A percentile compares a stretch with the other conserved stretches of the same genome.
Conservation (phyloP, 1,139 yeast genomes). For the Pichia kudriavzevii region DNA sequence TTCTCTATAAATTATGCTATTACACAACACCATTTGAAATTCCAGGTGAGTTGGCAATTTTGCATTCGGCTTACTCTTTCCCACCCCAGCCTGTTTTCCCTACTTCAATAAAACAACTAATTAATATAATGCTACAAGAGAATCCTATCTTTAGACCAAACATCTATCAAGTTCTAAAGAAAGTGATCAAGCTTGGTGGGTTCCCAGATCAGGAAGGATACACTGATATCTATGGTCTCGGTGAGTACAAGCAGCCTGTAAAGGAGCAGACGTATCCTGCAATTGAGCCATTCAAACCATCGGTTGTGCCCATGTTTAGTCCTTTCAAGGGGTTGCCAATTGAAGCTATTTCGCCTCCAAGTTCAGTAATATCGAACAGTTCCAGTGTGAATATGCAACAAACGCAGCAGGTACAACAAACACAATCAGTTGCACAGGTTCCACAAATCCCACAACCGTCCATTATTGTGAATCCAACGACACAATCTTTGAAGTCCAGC, state of each 20-base stretch:
- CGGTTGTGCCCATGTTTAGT: conserved; percentile 24
- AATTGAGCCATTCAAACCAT: conserved; percentile 26
- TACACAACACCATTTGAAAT: conserved; percentile 79
- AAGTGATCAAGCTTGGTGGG: conserved; percentile 46
- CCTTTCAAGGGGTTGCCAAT: conserved; percentile 23
- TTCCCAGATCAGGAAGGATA: conserved; percentile 19
- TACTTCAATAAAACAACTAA: conserved; percentile 48
- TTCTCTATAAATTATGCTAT: conserved; percentile 67
- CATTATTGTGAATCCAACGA: too few relatives aligned
- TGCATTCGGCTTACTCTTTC: conserved; percentile 53
- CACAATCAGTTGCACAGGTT: conserved; percentile 8
- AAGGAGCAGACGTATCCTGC: conserved; percentile 23
- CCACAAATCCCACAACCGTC: too few relatives aligned
- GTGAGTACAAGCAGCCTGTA: conserved; percentile 24
- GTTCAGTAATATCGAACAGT: conserved; percentile 16
- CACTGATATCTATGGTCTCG: conserved; percentile 27
- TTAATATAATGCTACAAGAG: conserved; percentile 55
- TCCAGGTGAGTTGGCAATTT: conserved; percentile 61
- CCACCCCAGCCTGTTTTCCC: conserved; percentile 43
- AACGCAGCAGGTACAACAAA: conserved; percentile 12
- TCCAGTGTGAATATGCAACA: conserved; percentile 6
- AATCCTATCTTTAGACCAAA: conserved; percentile 82
- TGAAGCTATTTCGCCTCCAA: conserved; percentile 20
- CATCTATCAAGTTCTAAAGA: conserved; percentile 62
- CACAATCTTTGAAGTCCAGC: too few relatives aligned